Percentiles rank a stretch among this genome's conserved stretches.
These are phyloP conservation scores for Lasiodiplodia sp. DNA, from an alignment of 2,329 filamentous ascomycete genomes.

Conservation along the genomic window DNA sequence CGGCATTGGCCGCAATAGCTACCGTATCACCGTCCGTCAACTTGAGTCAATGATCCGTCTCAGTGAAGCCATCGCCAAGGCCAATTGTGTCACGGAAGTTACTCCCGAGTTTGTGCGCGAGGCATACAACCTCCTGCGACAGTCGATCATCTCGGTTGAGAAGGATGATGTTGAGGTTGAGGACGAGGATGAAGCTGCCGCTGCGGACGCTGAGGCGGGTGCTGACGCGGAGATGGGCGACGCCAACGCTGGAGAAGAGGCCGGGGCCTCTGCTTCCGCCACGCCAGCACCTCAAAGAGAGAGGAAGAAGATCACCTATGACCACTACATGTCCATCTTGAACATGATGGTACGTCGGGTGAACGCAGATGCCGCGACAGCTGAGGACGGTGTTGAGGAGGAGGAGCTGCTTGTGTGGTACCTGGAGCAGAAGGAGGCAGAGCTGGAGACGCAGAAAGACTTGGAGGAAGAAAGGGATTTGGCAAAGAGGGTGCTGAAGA, in stretches of 20 bases:
- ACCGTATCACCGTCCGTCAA: conserved; percentile 96
- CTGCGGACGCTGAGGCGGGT: conserved; percentile 59
- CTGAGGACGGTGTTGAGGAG: conserved; percentile 83
- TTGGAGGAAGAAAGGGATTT: conserved; percentile 76
- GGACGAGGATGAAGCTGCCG: conserved; percentile 73
- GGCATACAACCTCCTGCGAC: conserved; percentile 87
- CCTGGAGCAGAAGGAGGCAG: conserved; percentile 86
- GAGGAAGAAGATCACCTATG: conserved; percentile 91
- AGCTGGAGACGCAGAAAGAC: conserved; percentile 82
- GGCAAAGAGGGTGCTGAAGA: conserved; percentile 85
- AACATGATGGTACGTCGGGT: conserved; percentile 84
- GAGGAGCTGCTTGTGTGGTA: conserved; percentile 88
- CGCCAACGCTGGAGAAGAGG: conserved; percentile 42
- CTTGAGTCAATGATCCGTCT: conserved; percentile 95
- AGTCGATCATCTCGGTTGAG: conserved; percentile 97
- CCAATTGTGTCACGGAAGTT: conserved; percentile 93
- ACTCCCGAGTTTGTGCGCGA: conserved; percentile 85
- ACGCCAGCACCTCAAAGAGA: conserved; percentile 48
- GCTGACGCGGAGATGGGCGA: conserved; percentile 40
- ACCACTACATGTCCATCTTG: conserved; percentile 91
- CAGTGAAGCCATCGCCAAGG: conserved; percentile 97
- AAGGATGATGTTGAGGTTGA: conserved; percentile 97
- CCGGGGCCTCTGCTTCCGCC: conserved; percentile 46
- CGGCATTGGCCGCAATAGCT: conserved; percentile 91
- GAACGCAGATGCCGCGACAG: conserved; percentile 78